Percentiles rank a stretch among this genome's conserved stretches.
Evolutionary conservation across 1,284 basidiomycete species (phyloP).

Genomic region (Ceratobasidium sp.): DNA sequence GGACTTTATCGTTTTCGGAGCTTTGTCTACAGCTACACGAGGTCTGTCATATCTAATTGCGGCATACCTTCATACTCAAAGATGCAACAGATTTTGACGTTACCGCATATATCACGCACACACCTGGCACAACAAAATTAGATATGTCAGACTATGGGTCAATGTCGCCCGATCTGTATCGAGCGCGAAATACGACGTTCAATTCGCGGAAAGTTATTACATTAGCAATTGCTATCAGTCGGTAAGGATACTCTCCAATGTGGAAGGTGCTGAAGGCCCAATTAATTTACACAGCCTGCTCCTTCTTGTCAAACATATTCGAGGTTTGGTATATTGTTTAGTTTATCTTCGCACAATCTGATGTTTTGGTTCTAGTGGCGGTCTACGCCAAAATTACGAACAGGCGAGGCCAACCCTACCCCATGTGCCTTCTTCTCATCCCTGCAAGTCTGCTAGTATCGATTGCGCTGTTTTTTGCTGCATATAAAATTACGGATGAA

Average conservation of each 20-base stretch:
- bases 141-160: neutral
- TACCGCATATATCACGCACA: slow-evolving; percentile 27
- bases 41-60: neutral
- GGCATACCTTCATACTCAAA: neutral
- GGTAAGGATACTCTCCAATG: neutral
- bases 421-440: neutral
- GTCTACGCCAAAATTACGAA: neutral
- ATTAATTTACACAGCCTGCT: neutral
- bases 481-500: neutral
- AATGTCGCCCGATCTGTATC: slow-evolving; percentile 5
- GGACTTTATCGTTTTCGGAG: slow-evolving; percentile 29
- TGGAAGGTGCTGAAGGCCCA: no score
- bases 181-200: neutral
- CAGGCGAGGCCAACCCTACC: neutral
- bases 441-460: slow-evolving; percentile 2
- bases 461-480: slow-evolving; percentile 8
- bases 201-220: neutral
- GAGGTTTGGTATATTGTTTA: neutral
- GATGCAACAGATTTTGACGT: slow-evolving; percentile 18
- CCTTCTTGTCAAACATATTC: slow-evolving; percentile 10
- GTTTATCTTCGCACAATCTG: neutral
- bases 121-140: slow-evolving; percentile 17
- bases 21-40: slow-evolving; percentile 17
- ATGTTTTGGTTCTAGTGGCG: neutral
- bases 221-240: slow-evolving; percentile 16